These are phyloP conservation scores for Meyerozyma smithsonii DNA, from an alignment of 1,139 yeast species.

Conservation along the genomic window DNA sequence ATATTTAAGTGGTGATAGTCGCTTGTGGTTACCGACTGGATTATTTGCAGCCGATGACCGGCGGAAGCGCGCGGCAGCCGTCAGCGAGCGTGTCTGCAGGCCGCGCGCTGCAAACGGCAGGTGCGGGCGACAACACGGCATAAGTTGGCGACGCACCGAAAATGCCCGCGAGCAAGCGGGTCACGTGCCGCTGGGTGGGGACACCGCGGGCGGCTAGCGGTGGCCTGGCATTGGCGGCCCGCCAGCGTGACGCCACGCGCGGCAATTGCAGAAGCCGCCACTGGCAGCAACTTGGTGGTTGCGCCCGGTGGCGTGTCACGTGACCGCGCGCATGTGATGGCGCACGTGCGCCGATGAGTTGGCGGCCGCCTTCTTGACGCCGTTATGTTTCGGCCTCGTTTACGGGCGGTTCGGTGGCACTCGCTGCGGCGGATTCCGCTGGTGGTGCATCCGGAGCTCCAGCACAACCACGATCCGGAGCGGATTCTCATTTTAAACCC, in stretches of 20 bases:
- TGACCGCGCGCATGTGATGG: not conserved
- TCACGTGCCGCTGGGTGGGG: too few relatives aligned
- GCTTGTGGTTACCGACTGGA: not conserved
- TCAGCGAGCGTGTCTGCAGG: not conserved
- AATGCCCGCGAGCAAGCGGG: too few relatives aligned
- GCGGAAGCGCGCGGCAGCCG: not conserved
- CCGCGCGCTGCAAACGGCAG: not conserved
- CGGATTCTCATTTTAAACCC: conserved; percentile 9
- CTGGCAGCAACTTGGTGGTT: too few relatives aligned
- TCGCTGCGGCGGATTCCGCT: conserved; percentile 13
- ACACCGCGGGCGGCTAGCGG: not conserved
- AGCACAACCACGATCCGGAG: conserved; percentile 4
- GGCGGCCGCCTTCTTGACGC: not conserved
- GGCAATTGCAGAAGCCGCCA: too few relatives aligned
- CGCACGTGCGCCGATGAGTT: not conserved
- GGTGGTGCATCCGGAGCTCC: conserved; percentile 12
- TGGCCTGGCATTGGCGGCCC: too few relatives aligned
- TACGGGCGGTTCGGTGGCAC: conserved; percentile 4
- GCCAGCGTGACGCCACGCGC: too few relatives aligned
- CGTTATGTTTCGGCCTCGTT: conserved; percentile 1
- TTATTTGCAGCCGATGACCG: conserved; percentile 3
- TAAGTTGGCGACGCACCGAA: not conserved
- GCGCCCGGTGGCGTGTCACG: too few relatives aligned
- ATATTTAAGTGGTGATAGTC: not conserved
- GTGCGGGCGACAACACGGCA: not conserved